phyloP scores from a whole-genome alignment of 108 stramenopile genomes.

The Nitzschia putrida region DNA sequence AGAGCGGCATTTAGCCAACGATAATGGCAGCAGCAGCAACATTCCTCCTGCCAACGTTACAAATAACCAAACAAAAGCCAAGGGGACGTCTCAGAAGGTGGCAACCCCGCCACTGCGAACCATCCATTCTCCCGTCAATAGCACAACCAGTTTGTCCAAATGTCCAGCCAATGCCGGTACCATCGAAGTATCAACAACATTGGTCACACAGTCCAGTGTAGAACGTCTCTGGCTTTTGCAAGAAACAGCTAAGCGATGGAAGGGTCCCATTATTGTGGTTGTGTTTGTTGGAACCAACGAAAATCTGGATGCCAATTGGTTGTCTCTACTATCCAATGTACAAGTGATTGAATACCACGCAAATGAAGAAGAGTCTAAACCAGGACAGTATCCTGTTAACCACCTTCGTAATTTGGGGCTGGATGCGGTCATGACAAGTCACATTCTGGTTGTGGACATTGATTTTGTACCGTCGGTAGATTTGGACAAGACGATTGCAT shows the following conservation, averaged over 20 bases:
- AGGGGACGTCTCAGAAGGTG: background rate
- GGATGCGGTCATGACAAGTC: conserved; percentile 76
- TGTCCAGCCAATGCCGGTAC: conserved; percentile 16
- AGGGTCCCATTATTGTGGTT: conserved; percentile 71
- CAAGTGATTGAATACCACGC: conserved; percentile 49
- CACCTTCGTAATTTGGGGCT: conserved; percentile 86
- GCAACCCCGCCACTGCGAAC: conserved; percentile 13
- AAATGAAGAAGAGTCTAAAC: conserved; percentile 26
- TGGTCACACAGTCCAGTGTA: conserved; percentile 72
- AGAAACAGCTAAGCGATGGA: conserved; percentile 73
- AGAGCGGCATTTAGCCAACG: no score
- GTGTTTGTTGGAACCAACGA: conserved; percentile 49
- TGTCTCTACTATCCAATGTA: conserved; percentile 39
- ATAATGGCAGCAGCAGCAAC: no score
- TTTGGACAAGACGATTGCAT: conserved; percentile 41
- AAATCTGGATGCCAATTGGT: background rate
- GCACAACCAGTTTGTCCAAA: background rate
- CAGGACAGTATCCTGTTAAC: conserved; percentile 83
- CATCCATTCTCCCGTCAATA: conserved; percentile 17
- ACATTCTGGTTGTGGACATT: conserved; percentile 86
- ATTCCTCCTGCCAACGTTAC: no score
- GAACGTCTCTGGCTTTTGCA: conserved; percentile 73
- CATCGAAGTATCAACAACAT: conserved; percentile 27
- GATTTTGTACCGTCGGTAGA: conserved; percentile 84
- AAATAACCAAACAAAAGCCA: background rate